Evolutionary conservation across 2,329 filamentous ascomycete genomes (phyloP), one percentile per base, ranked within the genome.

Genomic region (Rasamsonia emersonii): DNA sequence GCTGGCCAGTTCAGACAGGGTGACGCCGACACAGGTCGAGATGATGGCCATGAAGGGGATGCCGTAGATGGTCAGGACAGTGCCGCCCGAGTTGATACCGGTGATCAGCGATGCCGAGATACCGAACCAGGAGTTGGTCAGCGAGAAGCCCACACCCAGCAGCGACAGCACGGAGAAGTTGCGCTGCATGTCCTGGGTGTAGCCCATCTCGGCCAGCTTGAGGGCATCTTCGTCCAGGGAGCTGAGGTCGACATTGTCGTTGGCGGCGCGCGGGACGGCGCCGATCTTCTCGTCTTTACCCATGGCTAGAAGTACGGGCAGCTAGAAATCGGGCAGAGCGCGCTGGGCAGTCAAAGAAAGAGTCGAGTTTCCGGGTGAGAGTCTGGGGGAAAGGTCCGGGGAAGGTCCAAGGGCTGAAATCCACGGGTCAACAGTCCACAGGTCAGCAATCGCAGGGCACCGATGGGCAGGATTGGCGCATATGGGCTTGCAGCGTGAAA

Each of bases 111-210:
- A 64, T 6, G 64, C 62, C 1, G 64, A 65, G 31, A 71, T 67
- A 30, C 63, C 67, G 38, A 67, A 68, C 67, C 66, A 70, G 1
- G 64, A 67, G 39, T 70, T 70, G 17, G 65, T 68, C 33, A 71
- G 58, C 6, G 62, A 67, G 44, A 68, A 70, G 7, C 66, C 65
- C 9, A 68, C 62, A n/a, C 64, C 67, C 3, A 70, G 54, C n/a
- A n/a, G n/a, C n/a, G n/a, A n/a, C n/a, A n/a, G n/a, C n/a, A n/a
- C n/a, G 8, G 29, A 31, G 14, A 31, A 31, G 29, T 31, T 31
- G 18, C 29, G 29, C 29, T 31, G 29, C 29, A 31, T 31, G 19
- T 31, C 29, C 19, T 31, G 29, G 11, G 29, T 31, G 14, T 31
- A 31, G 11, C 29, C 29, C 29, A 31, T 31, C 29, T 24, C 29